Percentiles rank a stretch among this genome's conserved stretches.
Conservation (phyloP, 2,329 filamentous ascomycete genomes). For the Leptographium galeiforme region DNA sequence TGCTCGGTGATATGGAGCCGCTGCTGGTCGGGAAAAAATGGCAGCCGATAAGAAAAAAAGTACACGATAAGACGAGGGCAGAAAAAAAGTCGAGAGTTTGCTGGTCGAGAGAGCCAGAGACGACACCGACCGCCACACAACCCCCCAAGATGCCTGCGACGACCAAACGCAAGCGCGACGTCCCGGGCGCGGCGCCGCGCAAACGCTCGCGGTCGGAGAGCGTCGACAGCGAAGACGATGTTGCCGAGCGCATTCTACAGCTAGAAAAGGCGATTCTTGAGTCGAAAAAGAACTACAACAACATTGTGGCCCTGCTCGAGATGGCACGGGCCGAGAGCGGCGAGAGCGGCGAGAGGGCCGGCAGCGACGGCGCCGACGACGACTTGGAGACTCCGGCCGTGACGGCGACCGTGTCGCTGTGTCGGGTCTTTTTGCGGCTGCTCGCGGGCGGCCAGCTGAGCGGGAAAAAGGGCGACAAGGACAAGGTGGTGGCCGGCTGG, state of each 20-base stretch:
- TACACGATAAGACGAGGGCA: not conserved
- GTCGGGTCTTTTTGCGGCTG: conserved; percentile 72
- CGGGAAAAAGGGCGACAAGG: conserved; percentile 57
- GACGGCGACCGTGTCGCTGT: conserved; percentile 66
- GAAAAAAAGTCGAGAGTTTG: not conserved
- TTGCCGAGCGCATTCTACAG: conserved; percentile 48
- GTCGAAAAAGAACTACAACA: conserved; percentile 84
- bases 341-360: not conserved
- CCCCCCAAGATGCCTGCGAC: conserved; percentile 6
- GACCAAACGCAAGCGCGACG: conserved; percentile 38
- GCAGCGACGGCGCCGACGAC: conserved; percentile 13
- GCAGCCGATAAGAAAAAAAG: too few relatives aligned
- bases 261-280: conserved; percentile 73
- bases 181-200: conserved; percentile 27
- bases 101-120: not conserved
- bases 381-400: conserved; percentile 28
- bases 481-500: conserved; percentile 64
- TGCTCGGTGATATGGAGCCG: conserved; percentile 12
- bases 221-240: conserved; percentile 28
- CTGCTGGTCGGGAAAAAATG: too few relatives aligned
- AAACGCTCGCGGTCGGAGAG: conserved; percentile 37
- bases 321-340: conserved; percentile 33
- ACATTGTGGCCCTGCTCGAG: conserved; percentile 61
- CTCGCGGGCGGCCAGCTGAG: conserved; percentile 60
- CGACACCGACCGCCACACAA: not conserved